Evolutionary conservation across 2,329 filamentous ascomycete species (phyloP), one percentile per base, ranked within the genome.

Genomic region (Arthrobotrys conoides): DNA sequence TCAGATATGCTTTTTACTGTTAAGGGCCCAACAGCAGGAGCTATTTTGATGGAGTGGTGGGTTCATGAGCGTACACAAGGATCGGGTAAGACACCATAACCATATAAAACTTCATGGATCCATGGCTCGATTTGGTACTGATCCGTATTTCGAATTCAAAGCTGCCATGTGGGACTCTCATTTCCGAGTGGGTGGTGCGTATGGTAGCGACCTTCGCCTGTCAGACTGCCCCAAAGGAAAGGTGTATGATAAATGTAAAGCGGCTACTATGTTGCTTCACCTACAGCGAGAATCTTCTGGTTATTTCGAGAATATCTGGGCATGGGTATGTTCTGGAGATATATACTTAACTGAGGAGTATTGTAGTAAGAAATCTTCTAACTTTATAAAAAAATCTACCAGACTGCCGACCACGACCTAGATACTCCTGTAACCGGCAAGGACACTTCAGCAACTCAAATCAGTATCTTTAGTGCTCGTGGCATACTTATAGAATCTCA

Each of bases 101-200:
- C 27, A 30, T 30, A 30, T 3, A 30, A 30, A 30, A 30, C n/a
- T n/a, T 30, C 27, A 30, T n/a, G n/a, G n/a, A n/a, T n/a, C n/a
- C 27, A 30, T 30, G 3, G 27, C 6, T 6, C 27, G 27, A 6
- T 30, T 30, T 30, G 27, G 6, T 30, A 6, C 27, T 30, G 6
- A 30, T 6, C 27, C 27, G 6, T 3, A 30, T 30, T 30, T 30
- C 27, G 27, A 30, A 30, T 30, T 30, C 27, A 30, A 3, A 71
- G 61, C 61, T 5, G 61, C 38, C 3, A 65, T 65, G 61, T 98
- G 94, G 92, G 95, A 98, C 82, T 91, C 93, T n/a, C 95, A 98
- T 87, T 91, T 95, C 86, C 93, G 95, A 83, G 89, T 98, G 82
- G 94, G 94, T 82, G 95, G 95, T 51, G 90, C 91, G 69, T 91